Evolutionary conservation across 768 basidiomycete genomes (phyloP).

Genomic region (Trametes villosa): DNA sequence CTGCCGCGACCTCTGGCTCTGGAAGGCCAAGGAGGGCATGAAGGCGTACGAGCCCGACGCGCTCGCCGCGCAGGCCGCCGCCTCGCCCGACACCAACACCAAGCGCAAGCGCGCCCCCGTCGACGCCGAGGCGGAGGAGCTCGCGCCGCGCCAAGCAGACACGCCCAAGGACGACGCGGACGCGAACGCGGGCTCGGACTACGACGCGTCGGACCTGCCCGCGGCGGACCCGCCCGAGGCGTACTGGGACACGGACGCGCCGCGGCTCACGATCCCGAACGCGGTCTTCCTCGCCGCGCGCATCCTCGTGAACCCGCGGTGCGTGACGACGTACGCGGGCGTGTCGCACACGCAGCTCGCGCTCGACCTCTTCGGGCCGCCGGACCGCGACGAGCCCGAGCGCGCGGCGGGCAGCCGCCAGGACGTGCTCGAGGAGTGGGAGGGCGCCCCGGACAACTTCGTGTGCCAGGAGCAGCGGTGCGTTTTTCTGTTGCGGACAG

Average conservation of each 20-base stretch:
- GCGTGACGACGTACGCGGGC: conserved; percentile 97
- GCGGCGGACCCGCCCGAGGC: conserved; percentile 36
- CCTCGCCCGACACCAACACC: conserved; percentile 15
- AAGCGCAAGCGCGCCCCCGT: conserved; percentile 9
- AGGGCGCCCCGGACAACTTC: conserved; percentile 95
- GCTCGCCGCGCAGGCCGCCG: not conserved
- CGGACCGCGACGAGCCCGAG: conserved; percentile 43
- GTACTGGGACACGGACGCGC: conserved; percentile 37
- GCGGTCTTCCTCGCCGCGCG: conserved; percentile 86
- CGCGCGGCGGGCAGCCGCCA: conserved; percentile 56
- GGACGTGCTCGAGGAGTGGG: conserved; percentile 94
- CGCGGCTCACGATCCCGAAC: conserved; percentile 75
- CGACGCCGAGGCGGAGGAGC: conserved; percentile 22
- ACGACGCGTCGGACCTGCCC: conserved; percentile 62
- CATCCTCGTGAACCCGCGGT: conserved; percentile 94
- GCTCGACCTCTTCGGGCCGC: conserved; percentile 85
- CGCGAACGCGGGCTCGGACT: conserved; percentile 85
- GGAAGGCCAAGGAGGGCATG: conserved; percentile 77
- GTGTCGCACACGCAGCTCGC: conserved; percentile 96
- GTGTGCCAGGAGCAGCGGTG: conserved; percentile 96
- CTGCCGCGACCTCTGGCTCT: conserved; percentile 96
- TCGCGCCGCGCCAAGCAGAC: conserved; percentile 36
- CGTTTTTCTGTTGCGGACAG: conserved; percentile 25
- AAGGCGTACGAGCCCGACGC: conserved; percentile 52
- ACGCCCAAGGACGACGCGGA: conserved; percentile 58